Evolutionary conservation across 2,329 filamentous ascomycete genomes (phyloP).

Genomic region (Diaporthe eres): DNA sequence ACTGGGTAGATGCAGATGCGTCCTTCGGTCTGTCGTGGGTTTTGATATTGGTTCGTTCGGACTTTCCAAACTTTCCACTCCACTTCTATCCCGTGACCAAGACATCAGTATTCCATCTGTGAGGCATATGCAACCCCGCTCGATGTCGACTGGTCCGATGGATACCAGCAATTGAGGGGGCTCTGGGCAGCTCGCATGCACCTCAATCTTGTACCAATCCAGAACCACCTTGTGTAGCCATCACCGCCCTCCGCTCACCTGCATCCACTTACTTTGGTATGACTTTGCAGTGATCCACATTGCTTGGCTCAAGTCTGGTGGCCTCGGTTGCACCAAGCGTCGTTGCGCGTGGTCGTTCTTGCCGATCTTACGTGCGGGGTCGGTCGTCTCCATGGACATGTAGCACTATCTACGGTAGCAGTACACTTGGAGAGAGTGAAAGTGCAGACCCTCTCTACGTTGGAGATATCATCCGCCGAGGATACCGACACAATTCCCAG

Average conservation of each 20-base stretch:
- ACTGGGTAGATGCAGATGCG: neutral
- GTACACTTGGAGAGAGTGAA: neutral
- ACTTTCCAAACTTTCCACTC: neutral
- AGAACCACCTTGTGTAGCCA: neutral
- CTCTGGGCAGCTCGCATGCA: neutral
- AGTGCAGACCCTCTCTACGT: neutral
- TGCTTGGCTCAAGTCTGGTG: neutral
- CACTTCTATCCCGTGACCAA: neutral
- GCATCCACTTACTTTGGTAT: neutral
- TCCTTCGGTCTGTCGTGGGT: neutral
- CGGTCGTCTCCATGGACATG: neutral
- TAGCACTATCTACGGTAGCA: neutral
- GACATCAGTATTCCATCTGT: neutral
- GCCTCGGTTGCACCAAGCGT: conserved; percentile 4
- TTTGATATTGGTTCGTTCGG: neutral
- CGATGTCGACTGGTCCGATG: neutral
- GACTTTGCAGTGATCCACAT: conserved; percentile 2
- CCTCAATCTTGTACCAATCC: neutral
- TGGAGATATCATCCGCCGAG: neutral
- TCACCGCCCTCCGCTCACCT: neutral
- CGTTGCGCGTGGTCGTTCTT: neutral
- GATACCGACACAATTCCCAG: neutral
- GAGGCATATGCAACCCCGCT: neutral
- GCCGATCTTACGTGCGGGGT: conserved; percentile 38
- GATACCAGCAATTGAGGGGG: neutral